Evolutionary conservation across 768 basidiomycete genomes (phyloP).

Genomic region (Albatrellus ellisii): DNA sequence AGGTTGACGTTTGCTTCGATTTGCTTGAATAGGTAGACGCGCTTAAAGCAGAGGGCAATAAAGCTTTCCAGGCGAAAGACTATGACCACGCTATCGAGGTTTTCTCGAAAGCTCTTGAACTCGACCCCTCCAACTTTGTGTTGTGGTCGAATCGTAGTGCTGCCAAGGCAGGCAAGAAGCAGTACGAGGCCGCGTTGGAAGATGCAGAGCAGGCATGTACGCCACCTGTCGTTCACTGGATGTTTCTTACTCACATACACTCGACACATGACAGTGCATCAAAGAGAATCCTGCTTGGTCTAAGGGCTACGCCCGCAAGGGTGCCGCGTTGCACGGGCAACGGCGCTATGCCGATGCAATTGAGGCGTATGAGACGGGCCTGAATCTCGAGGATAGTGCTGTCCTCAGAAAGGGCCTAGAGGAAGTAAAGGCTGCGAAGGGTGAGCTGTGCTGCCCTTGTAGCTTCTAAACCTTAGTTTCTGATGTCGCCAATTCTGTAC

Average conservation of each 20-base stretch:
- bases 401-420: constrained; percentile 78
- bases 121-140: constrained; percentile 80
- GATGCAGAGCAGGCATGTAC: constrained; percentile 86
- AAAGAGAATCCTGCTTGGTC: constrained; percentile 70
- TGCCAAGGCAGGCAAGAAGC: constrained; percentile 74
- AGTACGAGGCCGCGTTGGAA: constrained; percentile 61
- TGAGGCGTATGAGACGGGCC: constrained; percentile 66
- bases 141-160: constrained; percentile 91
- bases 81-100: constrained; percentile 80
- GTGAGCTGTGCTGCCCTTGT: constrained; percentile 24
- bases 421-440: constrained; percentile 79
- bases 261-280: constrained; percentile 66
- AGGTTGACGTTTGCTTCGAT: background rate
- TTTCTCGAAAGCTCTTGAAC: constrained; percentile 68
- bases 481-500: background rate
- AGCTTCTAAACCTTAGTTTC: background rate
- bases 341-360: constrained; percentile 74
- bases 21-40: constrained; percentile 19
- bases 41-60: constrained; percentile 90
- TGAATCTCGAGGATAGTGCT: constrained; percentile 73
- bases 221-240: background rate
- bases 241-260: no score
- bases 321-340: constrained; percentile 83
- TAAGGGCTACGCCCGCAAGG: constrained; percentile 86
- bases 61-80: constrained; percentile 88